Base-by-base conservation (phyloP, 179 eudicot species). In the Nepenthes alata region DNA sequence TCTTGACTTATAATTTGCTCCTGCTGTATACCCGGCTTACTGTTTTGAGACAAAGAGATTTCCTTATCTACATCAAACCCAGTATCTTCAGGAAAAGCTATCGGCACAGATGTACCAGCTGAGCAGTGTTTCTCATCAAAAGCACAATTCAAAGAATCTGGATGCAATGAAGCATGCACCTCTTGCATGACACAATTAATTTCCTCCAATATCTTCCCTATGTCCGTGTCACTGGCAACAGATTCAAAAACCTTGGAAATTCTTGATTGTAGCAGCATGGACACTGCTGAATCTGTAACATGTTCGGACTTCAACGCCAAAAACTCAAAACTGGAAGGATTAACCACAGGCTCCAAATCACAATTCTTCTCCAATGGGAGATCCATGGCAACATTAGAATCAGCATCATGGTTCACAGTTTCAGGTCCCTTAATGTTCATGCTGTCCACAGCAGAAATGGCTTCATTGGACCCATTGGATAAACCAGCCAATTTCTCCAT, bases 401-500 rank as follows among this genome's bases (percentile, higher is more conserved):
- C 68, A 11, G 57, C 45, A 2, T 49, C 75, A 49, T 57, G 72
- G 15, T 75, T 72, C 6, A 37, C 72, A 54, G 60, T 58, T 63
- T 65, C 79, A 53, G 74, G 54, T 61, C 25, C 62, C 57, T 57
- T 55, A 49, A 49, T 66, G n/a, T 65, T 62, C 57, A 74, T 57
- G 60, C 62, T 58, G 60, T 70, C 77, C 4, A 67, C 36, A 67
- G 54, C 41, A 12, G 76, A 70, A 59, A 61, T 59, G 37, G 64
- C 59, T 62, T 70, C 77, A 71, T 74, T 70, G 38, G 85, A 68
- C 48, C 75, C 84, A 68, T 74, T 74, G 37, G 96, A 71, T 52
- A 62, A 69, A 70, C 72, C 58, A 51, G 99, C 99, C 71, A 94
- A 77, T 69, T 87, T 94, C 76, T 94, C 99, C 99, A 94, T 94